Percentiles rank a stretch among this genome's conserved stretches.
Conservation (phyloP, 2,329 filamentous ascomycete genomes). For the Cladosporium sp. region DNA sequence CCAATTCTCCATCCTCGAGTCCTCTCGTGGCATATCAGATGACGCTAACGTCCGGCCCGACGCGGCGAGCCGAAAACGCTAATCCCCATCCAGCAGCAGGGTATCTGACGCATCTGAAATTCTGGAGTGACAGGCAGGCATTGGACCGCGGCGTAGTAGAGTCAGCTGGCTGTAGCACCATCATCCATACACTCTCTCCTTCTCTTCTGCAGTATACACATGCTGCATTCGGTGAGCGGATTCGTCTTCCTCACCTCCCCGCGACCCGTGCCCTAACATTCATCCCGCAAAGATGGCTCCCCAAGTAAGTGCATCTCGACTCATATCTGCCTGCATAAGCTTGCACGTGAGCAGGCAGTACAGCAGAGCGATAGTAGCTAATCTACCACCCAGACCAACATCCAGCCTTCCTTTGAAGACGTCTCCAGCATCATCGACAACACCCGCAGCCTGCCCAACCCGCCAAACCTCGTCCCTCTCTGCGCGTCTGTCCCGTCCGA, state of each 20-base stretch:
- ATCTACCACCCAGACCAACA: slow-evolving; percentile 40
- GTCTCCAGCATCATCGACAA: slow-evolving; percentile 59
- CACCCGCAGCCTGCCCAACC: slow-evolving; percentile 54
- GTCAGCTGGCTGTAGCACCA: background rate
- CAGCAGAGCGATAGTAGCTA: background rate
- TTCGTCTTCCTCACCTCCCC: slow-evolving; percentile 39
- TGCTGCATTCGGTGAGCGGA: slow-evolving; percentile 25
- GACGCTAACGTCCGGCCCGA: background rate
- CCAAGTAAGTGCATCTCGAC: slow-evolving; percentile 17
- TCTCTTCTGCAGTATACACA: slow-evolving; percentile 19
- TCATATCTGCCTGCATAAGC: background rate
- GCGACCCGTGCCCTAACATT: slow-evolving; percentile 34
- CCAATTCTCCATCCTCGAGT: background rate
- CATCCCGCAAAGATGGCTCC: slow-evolving; percentile 22
- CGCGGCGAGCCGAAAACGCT: background rate
- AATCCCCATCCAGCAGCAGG: background rate
- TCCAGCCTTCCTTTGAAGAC: slow-evolving; percentile 64
- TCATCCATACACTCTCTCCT: background rate
- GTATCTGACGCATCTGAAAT: slow-evolving; percentile 20
- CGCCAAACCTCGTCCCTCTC: slow-evolving; percentile 78
- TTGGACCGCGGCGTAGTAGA: background rate
- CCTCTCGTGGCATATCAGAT: background rate
- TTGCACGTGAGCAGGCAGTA: background rate
- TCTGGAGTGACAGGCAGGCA: background rate
- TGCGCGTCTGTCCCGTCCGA: slow-evolving; percentile 87